Evolutionary conservation across 805 yeast genomes (phyloP).

Genomic region (Wickerhamiella spandovensis): DNA sequence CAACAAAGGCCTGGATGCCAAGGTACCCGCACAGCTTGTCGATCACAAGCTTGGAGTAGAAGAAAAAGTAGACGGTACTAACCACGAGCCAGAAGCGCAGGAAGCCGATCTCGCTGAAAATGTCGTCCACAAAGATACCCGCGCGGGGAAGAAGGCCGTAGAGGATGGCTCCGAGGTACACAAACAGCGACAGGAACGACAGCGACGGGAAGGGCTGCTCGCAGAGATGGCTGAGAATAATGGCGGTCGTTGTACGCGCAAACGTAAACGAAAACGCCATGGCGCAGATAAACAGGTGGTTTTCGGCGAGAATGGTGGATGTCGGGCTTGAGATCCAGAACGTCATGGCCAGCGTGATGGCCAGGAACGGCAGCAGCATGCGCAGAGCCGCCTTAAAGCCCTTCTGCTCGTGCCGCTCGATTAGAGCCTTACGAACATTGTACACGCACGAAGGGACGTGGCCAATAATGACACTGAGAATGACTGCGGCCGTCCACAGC

Average conservation of each 20-base stretch:
- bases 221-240: slow-evolving; percentile 76
- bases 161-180: slow-evolving; percentile 24
- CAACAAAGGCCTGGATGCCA: slow-evolving; percentile 74
- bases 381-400: slow-evolving; percentile 23
- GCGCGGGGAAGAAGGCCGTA: slow-evolving; percentile 35
- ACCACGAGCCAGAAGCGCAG: slow-evolving; percentile 44
- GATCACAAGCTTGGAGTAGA: slow-evolving; percentile 54
- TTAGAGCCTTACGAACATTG: slow-evolving; percentile 28
- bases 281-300: slow-evolving; percentile 57
- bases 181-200: slow-evolving; percentile 49
- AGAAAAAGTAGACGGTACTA: slow-evolving; percentile 58
- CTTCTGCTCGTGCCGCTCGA: slow-evolving; percentile 29
- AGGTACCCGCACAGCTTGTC: slow-evolving; percentile 70
- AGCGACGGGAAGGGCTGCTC: slow-evolving; percentile 62
- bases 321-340: slow-evolving; percentile 33
- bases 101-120: slow-evolving; percentile 26
- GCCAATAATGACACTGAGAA: slow-evolving; percentile 33
- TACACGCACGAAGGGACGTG: slow-evolving; percentile 54
- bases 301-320: slow-evolving; percentile 32
- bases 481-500: slow-evolving; percentile 21
- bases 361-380: slow-evolving; percentile 50
- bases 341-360: slow-evolving; percentile 37
- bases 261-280: slow-evolving; percentile 70
- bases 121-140: slow-evolving; percentile 28
- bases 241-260: slow-evolving; percentile 53